Evolutionary conservation across 1,284 basidiomycete genomes (phyloP), one percentile per base, ranked within the genome.

Genomic region (Pseudozyma sp.): DNA sequence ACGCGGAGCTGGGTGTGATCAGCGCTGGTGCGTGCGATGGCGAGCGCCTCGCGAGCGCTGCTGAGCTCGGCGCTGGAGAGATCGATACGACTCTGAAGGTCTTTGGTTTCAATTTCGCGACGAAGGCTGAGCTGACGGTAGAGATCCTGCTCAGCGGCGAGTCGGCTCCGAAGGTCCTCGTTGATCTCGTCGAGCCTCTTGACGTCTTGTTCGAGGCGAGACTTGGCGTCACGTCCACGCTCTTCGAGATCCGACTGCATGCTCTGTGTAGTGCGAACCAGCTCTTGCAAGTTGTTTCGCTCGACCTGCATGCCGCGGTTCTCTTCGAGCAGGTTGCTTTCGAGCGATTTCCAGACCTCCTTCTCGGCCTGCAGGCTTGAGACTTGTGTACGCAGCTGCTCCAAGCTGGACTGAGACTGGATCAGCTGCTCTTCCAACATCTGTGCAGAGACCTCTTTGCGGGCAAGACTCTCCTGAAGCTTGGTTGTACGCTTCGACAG

Each of bases 361-460:
- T 93, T 94, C 87, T 97, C 95, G 0, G 94, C 93, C 33, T 91
- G 89, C 34, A 96, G 88, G 78, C 92, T 94, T 1, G 92, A 91
- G 65, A 88, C 89, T 80, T 97, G 94, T 74, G 92, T 93, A 7
- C 92, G 89, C 17, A 81, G 59, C 29, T 69, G 74, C 60, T 81
- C 79, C n/a, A 71, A 39, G 19, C 49, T 62, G 5, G 74, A 61
- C 13, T 57, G 67, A 2, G 61, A 55, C 16, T 74, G 55, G 42
- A 73, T 50, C 90, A 90, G 73, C 90, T 90, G 75, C 91, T 91
- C 59, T 88, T 85, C 45, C 88, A 88, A 14, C 88, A 87, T 47
- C 39, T 77, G 64, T 11, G 44, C 44, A n/a, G 52, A 44, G 3
- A 59, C 54, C n/a, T 87, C 89, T 88, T 85, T 85, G 68, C 86